Evolutionary conservation across 768 basidiomycete genomes (phyloP).

Genomic region (Rubroboletus pulcherrimus): DNA sequence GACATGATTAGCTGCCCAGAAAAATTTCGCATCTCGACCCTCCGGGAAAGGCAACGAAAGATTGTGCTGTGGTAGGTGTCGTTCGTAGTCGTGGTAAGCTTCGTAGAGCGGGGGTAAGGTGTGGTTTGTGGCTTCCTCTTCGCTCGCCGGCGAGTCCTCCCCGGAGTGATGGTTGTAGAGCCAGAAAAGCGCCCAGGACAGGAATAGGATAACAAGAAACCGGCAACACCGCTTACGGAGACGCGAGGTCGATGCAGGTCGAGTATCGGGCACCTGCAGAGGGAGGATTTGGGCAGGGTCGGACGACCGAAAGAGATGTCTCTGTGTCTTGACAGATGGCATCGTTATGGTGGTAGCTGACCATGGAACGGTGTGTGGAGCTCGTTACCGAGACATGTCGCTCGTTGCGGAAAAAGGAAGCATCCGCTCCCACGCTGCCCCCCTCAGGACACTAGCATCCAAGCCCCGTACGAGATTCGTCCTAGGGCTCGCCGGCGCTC

Average conservation of each 20-base stretch:
- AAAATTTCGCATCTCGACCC: conserved; percentile 39
- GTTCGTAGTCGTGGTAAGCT: conserved; percentile 41
- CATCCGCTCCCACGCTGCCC: neutral
- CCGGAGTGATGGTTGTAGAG: conserved; percentile 5
- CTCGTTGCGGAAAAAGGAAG: conserved; percentile 1
- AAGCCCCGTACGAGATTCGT: too few species aligned
- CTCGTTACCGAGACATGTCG: neutral
- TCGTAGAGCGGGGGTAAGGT: conserved; percentile 45
- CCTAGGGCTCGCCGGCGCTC: neutral
- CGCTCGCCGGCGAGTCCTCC: neutral
- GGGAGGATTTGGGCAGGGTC: conserved; percentile 17
- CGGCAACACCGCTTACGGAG: conserved; percentile 10
- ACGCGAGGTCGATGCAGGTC: neutral
- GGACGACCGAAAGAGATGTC: conserved; percentile 1
- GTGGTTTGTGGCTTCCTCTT: conserved; percentile 2
- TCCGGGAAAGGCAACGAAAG: conserved; percentile 37
- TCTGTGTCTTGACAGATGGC: conserved; percentile 3
- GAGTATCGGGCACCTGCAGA: conserved; percentile 8
- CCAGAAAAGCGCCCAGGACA: conserved; percentile 16
- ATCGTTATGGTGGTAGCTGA: conserved; percentile 12
- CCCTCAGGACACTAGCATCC: too few species aligned
- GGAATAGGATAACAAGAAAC: conserved; percentile 8
- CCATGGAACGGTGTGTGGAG: neutral
- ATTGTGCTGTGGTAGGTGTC: conserved; percentile 44
- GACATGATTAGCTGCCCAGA: conserved; percentile 50